phyloP scores from a whole-genome alignment of 768 basidiomycete species.

The Mycena capillaripes region DNA sequence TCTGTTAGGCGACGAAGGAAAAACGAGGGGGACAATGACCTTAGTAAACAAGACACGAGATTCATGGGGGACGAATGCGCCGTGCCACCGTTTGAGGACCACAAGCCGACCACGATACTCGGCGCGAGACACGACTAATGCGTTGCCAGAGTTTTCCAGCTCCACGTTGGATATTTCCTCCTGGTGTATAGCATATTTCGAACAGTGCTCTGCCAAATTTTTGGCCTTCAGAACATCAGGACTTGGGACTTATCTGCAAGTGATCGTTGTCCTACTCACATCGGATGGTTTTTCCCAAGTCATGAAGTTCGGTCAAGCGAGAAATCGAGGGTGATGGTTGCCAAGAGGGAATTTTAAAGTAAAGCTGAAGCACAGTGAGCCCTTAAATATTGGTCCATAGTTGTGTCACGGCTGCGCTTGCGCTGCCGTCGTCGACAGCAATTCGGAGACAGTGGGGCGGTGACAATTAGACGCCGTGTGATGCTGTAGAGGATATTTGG shows the following conservation, averaged over 20 bases:
- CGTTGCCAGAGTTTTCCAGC: constrained; percentile 22
- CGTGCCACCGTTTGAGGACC: constrained; percentile 35
- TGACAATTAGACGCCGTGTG: too few species aligned
- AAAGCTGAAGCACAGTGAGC: too few species aligned
- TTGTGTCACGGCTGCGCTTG: too few species aligned
- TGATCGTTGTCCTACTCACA: not conserved
- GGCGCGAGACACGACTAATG: constrained; percentile 18
- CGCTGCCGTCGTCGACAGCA: too few species aligned
- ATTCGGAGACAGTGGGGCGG: too few species aligned
- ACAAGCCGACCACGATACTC: constrained; percentile 19
- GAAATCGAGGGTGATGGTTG: constrained; percentile 18
- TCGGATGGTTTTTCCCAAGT: constrained; percentile 18
- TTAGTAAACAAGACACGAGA: constrained; percentile 22
- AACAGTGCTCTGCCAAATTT: constrained; percentile 27
- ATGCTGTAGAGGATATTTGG: too few species aligned
- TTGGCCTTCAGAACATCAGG: constrained; percentile 14
- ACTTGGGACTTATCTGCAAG: not conserved
- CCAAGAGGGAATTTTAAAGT: constrained; percentile 14
- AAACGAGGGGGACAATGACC: constrained; percentile 4
- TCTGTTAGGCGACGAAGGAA: not conserved
- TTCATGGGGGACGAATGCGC: constrained; percentile 8
- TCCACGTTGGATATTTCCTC: constrained; percentile 10
- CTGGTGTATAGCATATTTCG: constrained; percentile 17
- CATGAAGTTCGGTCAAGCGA: too few species aligned
- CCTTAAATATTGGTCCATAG: too few species aligned